Evolutionary conservation across 2,329 filamentous ascomycete species (phyloP), one percentile per base, ranked within the genome.

Genomic region (Venturia asperata): DNA sequence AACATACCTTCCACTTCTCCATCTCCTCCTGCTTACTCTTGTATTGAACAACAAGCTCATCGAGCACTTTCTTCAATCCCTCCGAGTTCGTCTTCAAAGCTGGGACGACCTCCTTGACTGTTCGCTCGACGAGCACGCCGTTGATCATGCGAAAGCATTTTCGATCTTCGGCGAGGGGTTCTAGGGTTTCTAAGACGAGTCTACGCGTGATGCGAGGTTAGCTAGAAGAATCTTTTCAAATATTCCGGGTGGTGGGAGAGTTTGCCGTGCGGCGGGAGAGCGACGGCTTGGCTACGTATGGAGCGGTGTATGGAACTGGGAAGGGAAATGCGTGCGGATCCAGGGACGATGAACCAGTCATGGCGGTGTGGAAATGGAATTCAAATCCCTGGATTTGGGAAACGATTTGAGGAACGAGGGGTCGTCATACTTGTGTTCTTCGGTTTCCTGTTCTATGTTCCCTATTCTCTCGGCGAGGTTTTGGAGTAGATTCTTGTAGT

Each of bases 71-170:
- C 78, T 89, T 94, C 74, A 99, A 76, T 1, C 94, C 93, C 68
- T 97, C 93, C 34, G 91, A 90, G 75, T 99, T 97, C 24, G 92
- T 97, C 79, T 91, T 88, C 67, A 99, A 82, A 34, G 91, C 90
- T 6, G 94, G 94, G 65, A 96, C 82, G 15, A 99, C 91, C 76
- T 97, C 94, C 76, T 91, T 84, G 70, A 99, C 91, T 19, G 93
- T 97, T 70, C 92, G 85, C 80, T 99, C 94, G 64, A 96, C 91
- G 66, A 99, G 81, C 30, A 97, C 92, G 58, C 94, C 94, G 76
- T 99, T 97, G 76, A 99, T 95, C 85, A 99, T 91, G 71, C 94
- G 92, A 79, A 97, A 99, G 79, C 93, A 97, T 80, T 97, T 99
- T 72, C 94, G 90, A 70, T 96, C 89, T 68, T 82, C 84, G 0